Evolutionary conservation across 106 monocot species (phyloP).

Genomic region (Allium fistulosum): DNA sequence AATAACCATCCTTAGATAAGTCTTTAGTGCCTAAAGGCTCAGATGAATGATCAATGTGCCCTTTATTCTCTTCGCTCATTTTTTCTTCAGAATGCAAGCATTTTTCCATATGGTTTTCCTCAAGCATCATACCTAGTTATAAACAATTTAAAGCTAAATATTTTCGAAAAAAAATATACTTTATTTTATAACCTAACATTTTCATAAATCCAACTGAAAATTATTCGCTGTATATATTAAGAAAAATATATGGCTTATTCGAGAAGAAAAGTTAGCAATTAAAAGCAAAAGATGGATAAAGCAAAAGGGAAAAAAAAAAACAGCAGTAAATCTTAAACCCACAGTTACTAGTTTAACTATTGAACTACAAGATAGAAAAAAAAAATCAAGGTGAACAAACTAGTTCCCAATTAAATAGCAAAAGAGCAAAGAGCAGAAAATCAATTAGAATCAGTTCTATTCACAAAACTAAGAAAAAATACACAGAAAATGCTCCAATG

Average conservation of each 20-base stretch:
- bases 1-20: slow-evolving; percentile 5
- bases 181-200: neutral
- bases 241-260: neutral
- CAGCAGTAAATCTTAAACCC: no score
- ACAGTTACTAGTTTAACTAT: neutral
- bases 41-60: slow-evolving; percentile 24
- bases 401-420: neutral
- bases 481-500: neutral
- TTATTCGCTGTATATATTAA: neutral
- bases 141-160: neutral
- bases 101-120: slow-evolving; percentile 23
- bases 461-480: neutral
- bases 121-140: neutral
- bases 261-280: slow-evolving; percentile 1
- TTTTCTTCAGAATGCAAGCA: slow-evolving; percentile 53
- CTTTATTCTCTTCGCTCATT: slow-evolving; percentile 31
- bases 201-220: neutral
- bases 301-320: slow-evolving; percentile 2
- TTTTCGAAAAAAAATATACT: neutral
- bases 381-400: neutral
- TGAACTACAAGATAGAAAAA: neutral
- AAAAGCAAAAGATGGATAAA: slow-evolving; percentile 8
- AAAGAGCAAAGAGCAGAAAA: neutral
- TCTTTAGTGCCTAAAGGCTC: slow-evolving; percentile 16
- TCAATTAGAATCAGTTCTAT: neutral